These are phyloP conservation scores for Dactylellina cionopaga DNA, from an alignment of 2,329 filamentous ascomycete species.

Conservation along the genomic window DNA sequence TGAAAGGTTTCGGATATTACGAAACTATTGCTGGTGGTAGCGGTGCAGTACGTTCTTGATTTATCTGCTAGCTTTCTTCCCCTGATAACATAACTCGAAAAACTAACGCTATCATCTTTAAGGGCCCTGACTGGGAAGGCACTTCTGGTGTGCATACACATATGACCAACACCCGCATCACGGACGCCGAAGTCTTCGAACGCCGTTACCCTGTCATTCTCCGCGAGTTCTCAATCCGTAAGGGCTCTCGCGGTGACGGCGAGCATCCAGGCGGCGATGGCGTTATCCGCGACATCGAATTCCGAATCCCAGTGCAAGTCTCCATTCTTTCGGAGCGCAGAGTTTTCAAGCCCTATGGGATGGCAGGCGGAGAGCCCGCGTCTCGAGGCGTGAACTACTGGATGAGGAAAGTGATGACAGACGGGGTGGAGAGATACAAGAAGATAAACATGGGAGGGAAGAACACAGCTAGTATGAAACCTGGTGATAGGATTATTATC, in stretches of 20 bases:
- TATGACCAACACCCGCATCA: constrained; percentile 88
- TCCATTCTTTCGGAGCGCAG: constrained; percentile 81
- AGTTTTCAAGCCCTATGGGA: constrained; percentile 81
- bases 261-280: constrained; percentile 78
- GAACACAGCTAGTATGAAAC: constrained; percentile 79
- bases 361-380: constrained; percentile 83
- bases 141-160: constrained; percentile 81
- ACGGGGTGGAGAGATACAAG: constrained; percentile 67
- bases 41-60: constrained; percentile 65
- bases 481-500: constrained; percentile 80
- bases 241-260: constrained; percentile 72
- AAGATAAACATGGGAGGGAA: constrained; percentile 79
- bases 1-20: constrained; percentile 86
- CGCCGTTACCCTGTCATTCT: constrained; percentile 78
- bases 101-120: not conserved
- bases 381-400: constrained; percentile 85
- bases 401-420: constrained; percentile 73
- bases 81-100: not conserved
- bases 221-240: constrained; percentile 73
- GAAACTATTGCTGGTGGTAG: constrained; percentile 83
- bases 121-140: constrained; percentile 75
- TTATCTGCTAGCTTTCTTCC: not conserved
- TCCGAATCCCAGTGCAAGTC: constrained; percentile 78
- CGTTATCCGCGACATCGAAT: constrained; percentile 81
- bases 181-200: constrained; percentile 82